Base-by-base conservation (phyloP, 164 flowering plant genomes). In the Magnolia sinica region DNA sequence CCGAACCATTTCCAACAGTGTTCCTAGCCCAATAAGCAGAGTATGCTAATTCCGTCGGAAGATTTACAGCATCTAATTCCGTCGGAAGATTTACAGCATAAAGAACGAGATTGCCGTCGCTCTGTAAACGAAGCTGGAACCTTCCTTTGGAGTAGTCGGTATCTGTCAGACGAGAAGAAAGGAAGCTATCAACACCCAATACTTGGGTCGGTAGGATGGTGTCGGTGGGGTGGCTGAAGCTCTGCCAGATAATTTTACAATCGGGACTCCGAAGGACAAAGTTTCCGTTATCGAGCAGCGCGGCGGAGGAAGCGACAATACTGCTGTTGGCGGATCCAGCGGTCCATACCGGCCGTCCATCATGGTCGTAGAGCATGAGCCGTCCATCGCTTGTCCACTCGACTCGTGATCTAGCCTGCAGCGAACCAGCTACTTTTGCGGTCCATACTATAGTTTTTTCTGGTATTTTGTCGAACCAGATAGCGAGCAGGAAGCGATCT, bases 211-310 rank as follows among this genome's bases (percentile, higher is more conserved):
- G 76, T n/a, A 74, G 45, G 69, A 74, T 63, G 68, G 76, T 74
- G 22, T 74, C 76, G 0, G 69, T 64, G 14, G 76, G 76, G 2
- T 74, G 16, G 58, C 49, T 29, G 49, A 68, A 68, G 49, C 49
- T 74, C 13, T 61, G 50, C 76, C 76, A 74, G n/a, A 59, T n/a
- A 31, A 20, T 0, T 3, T 13, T 61, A 27, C 72, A 70, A 9
- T 76, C 67, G 13, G 49, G 4, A 68, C 72, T 20, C 3, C 23
- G 72, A n/a, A 86, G 76, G 7, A 82, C 77, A 24, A 88, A 79
- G 76, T 83, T 88, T 5, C 90, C 90, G 0, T 79, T 81, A 55
- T 88, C 88, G 23, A 84, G 86, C 86, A 86, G 75, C 64, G 83
- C 31, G 18, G 70, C 70, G 7, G 70, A 68, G 29, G 29, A 2